Base-by-base conservation (phyloP, 345 rosid genomes). In the Leavenworthia alabamica region DNA sequence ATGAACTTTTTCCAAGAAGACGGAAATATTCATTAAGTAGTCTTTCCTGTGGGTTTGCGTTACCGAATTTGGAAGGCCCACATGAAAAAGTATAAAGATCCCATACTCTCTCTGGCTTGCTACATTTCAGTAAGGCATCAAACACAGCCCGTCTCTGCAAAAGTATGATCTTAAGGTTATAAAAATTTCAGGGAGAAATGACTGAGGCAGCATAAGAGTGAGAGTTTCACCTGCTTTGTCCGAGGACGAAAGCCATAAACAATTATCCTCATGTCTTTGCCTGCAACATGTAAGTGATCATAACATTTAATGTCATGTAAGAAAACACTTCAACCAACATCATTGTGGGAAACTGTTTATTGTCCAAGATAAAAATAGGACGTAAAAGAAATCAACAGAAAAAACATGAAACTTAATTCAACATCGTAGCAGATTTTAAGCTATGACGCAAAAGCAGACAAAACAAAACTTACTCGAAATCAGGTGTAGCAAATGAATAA, bases 181-280 rank as follows among this genome's bases (percentile, higher is more conserved):
- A 28, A 12, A 56, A 32, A 41, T 14, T 39, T 46, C 52, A 47
- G 15, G 23, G 24, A 49, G 32, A 71, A 27, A 40, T 32, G 32
- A 48, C 20, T 22, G 12, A 14, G 47, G 56, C 20, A 39, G 46
- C 45, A 28, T 7, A 39, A 47, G 41, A 49, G 46, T 31, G 32
- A 64, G 33, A 48, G 49, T 39, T 58, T 66, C 16, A 87, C 99
- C 99, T 89, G 92, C 82, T 78, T 89, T 56, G 88, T 89, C 61
- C 73, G 76, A 29, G 97, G 94, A 63, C 84, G 97, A 68, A 89
- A 93, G 26, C 96, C 96, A 72, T 85, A 87, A 39, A 93, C 96
- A 62, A 93, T 73, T 26, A 87, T 76, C 75, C 96, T 82, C 99
- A 93, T 87, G 80, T 93, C 99, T 75, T 89, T 93, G 39, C 99